A percentile compares a stretch with the other conserved stretches of the same genome.
Evolutionary conservation across 2,329 filamentous ascomycete species (phyloP).

Genomic region (Exophiala bonariae): DNA sequence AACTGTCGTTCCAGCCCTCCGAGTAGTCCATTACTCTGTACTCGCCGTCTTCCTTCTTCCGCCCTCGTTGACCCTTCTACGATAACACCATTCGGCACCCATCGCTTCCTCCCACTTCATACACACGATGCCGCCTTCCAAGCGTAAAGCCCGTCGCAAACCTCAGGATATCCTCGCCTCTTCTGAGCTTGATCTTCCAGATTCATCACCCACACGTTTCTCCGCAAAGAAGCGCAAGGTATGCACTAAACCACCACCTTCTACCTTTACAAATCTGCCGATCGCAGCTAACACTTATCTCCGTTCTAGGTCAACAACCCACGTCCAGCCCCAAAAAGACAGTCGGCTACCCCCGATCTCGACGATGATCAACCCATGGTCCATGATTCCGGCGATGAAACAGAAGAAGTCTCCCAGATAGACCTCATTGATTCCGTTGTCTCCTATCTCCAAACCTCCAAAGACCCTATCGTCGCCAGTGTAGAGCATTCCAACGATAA

Average conservation of each 20-base stretch:
- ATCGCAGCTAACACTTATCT: constrained; percentile 3
- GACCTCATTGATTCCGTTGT: constrained; percentile 50
- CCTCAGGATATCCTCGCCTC: constrained; percentile 22
- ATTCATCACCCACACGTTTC: constrained; percentile 49
- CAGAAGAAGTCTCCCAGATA: constrained; percentile 42
- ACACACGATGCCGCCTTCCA: constrained; percentile 24
- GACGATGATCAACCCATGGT: constrained; percentile 38
- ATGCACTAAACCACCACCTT: constrained; percentile 13
- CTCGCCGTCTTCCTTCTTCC: neutral
- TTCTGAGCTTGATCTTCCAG: constrained; percentile 46
- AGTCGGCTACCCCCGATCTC: constrained; percentile 33
- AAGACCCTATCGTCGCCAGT: constrained; percentile 45
- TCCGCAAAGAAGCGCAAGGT: constrained; percentile 52
- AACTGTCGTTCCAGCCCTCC: neutral
- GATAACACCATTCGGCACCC: neutral
- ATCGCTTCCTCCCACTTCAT: neutral
- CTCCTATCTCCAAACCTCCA: constrained; percentile 44
- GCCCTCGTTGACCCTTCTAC: neutral
- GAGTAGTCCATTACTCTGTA: neutral
- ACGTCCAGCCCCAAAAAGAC: constrained; percentile 14
- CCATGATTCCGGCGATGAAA: constrained; percentile 43
- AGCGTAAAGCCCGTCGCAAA: constrained; percentile 28
- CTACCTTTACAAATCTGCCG: neutral
- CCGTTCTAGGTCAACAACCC: constrained; percentile 17
- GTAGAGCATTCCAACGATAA: constrained; percentile 47